A percentile compares a stretch with the other conserved stretches of the same genome.
Conservation (phyloP, 371 early-diverging fungal genomes). For the Massospora cicadina region DNA sequence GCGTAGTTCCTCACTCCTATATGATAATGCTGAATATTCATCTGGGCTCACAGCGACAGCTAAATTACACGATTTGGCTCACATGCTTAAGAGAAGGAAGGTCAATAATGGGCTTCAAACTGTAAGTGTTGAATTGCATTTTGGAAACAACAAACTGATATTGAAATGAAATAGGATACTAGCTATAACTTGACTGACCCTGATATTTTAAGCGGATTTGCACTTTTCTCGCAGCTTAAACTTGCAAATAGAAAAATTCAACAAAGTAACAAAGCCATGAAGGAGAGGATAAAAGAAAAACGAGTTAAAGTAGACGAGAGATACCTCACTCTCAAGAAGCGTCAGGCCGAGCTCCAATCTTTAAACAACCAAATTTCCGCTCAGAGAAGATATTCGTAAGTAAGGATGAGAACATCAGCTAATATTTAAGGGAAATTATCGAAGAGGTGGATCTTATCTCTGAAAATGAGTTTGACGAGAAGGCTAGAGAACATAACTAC, state of each 20-base stretch:
- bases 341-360: not conserved
- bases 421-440: not conserved
- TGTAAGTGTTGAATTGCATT: not conserved
- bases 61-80: not conserved
- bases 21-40: too few relatives aligned
- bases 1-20: too few relatives aligned
- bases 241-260: not conserved
- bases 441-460: not conserved
- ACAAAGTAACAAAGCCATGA: not conserved
- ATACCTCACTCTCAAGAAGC: not conserved
- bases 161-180: too few relatives aligned
- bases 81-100: not conserved
- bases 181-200: not conserved
- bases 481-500: not conserved
- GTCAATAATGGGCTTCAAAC: not conserved
- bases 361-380: not conserved
- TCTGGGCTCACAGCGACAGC: not conserved
- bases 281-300: not conserved
- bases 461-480: not conserved
- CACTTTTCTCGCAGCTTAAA: not conserved
- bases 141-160: too few relatives aligned
- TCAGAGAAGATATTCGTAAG: not conserved
- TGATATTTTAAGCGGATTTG: not conserved
- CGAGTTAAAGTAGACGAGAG: not conserved
- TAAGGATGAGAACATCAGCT: too few relatives aligned